Conservation (phyloP, 2,329 filamentous ascomycete species). For the Colletotrichum kahawae region DNA sequence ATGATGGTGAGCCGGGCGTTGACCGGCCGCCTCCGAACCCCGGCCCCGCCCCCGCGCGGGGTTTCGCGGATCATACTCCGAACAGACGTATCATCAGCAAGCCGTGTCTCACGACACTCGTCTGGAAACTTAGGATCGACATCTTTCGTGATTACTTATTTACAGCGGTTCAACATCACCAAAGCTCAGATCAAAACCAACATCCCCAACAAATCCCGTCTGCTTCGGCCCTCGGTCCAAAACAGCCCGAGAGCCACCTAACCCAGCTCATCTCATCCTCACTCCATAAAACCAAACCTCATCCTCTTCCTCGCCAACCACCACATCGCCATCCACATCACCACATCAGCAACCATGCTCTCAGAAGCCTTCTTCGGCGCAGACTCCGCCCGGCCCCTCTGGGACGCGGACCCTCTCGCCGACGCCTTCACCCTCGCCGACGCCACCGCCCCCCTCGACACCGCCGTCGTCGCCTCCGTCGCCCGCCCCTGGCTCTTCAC, state of each 20-base stretch:
- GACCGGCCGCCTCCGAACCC: background rate
- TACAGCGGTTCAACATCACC: background rate
- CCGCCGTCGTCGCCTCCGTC: constrained; percentile 21
- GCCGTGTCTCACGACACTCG: background rate
- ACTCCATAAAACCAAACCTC: background rate
- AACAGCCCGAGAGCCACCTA: background rate
- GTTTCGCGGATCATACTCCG: background rate
- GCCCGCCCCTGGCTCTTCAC: constrained; percentile 25
- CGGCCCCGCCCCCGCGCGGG: background rate
- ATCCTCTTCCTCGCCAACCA: background rate
- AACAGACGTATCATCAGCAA: background rate
- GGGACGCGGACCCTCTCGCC: constrained; percentile 13
- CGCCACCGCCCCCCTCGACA: constrained; percentile 13
- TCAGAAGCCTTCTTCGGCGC: background rate
- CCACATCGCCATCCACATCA: background rate
- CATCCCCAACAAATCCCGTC: background rate
- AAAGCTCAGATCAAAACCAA: background rate
- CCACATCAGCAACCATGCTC: background rate
- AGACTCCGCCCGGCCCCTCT: constrained; percentile 23
- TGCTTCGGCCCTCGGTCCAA: background rate
- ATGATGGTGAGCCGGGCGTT: background rate
- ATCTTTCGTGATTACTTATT: background rate
- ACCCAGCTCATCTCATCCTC: background rate
- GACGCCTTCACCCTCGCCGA: constrained; percentile 23
- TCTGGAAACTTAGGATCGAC: background rate